Evolutionary conservation across 768 basidiomycete species (phyloP).

Genomic region (Termitomyces heimii): DNA sequence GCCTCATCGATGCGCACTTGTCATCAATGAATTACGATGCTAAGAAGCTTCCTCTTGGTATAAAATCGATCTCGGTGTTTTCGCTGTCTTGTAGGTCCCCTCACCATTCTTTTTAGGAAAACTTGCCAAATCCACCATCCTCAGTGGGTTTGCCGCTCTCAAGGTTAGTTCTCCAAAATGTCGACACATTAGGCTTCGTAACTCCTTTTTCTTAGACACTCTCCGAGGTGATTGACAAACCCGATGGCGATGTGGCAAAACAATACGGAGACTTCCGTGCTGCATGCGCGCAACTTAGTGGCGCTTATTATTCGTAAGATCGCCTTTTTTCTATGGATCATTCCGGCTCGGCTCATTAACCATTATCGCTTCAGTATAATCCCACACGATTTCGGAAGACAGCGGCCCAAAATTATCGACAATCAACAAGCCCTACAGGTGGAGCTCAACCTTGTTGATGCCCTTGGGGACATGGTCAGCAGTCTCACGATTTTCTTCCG

Average conservation of each 20-base stretch:
- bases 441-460: slow-evolving; percentile 60
- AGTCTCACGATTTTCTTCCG: not conserved
- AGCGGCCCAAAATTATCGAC: slow-evolving; percentile 38
- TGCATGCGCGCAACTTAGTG: slow-evolving; percentile 43
- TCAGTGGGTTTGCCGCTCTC: slow-evolving; percentile 52
- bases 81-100: not conserved
- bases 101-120: slow-evolving; percentile 32
- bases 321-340: not conserved
- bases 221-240: slow-evolving; percentile 46
- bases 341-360: not conserved
- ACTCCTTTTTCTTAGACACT: slow-evolving; percentile 25
- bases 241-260: slow-evolving; percentile 31
- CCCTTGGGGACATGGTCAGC: slow-evolving; percentile 57
- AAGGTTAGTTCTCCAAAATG: slow-evolving; percentile 29
- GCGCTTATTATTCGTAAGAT: slow-evolving; percentile 53
- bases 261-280: slow-evolving; percentile 27
- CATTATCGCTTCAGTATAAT: slow-evolving; percentile 36
- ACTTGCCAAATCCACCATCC: slow-evolving; percentile 53
- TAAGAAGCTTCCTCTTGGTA: slow-evolving; percentile 56
- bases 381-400: slow-evolving; percentile 55
- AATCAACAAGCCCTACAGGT: slow-evolving; percentile 30
- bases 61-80: not conserved
- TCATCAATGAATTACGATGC: slow-evolving; percentile 65
- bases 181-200: not conserved
- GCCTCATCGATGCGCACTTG: slow-evolving; percentile 47